Evolutionary conservation across 2,329 filamentous ascomycete genomes (phyloP).

Genomic region (Penicillium sp.): DNA sequence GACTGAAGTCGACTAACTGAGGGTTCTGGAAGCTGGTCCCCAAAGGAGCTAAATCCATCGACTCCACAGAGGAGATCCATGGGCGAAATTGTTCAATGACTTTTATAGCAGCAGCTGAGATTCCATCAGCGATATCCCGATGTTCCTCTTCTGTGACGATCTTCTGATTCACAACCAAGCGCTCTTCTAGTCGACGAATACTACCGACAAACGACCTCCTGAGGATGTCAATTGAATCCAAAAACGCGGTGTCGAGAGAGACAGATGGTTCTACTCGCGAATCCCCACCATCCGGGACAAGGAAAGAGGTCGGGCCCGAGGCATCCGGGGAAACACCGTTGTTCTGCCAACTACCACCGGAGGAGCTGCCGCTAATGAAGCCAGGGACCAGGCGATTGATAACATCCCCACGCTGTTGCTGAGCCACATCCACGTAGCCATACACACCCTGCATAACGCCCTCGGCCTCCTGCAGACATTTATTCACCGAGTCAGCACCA

Average conservation of each 20-base stretch:
- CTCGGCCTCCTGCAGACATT: conserved; percentile 96
- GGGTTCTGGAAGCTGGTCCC: conserved; percentile 78
- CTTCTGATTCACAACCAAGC: conserved; percentile 73
- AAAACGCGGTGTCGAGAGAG: conserved; percentile 70
- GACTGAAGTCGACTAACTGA: conserved; percentile 80
- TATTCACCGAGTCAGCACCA: conserved; percentile 87
- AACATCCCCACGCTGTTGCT: conserved; percentile 87
- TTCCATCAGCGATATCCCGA: conserved; percentile 73
- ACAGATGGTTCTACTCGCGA: conserved; percentile 68
- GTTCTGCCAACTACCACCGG: conserved; percentile 82
- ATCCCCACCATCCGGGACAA: conserved; percentile 84
- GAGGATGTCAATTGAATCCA: conserved; percentile 82
- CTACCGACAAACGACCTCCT: conserved; percentile 82
- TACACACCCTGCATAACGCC: conserved; percentile 91
- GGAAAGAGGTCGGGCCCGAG: conserved; percentile 65
- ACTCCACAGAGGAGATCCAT: conserved; percentile 88
- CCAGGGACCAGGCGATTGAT: conserved; percentile 91
- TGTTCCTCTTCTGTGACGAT: conserved; percentile 77
- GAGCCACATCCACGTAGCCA: conserved; percentile 92
- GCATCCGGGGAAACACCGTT: conserved; percentile 64
- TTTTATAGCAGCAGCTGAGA: conserved; percentile 74
- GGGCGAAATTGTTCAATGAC: conserved; percentile 86
- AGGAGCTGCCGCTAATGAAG: conserved; percentile 81
- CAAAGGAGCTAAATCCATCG: conserved; percentile 79
- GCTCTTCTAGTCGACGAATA: conserved; percentile 84